Conservation (phyloP, 2,329 filamentous ascomycete genomes). For the Nemania serpens region DNA sequence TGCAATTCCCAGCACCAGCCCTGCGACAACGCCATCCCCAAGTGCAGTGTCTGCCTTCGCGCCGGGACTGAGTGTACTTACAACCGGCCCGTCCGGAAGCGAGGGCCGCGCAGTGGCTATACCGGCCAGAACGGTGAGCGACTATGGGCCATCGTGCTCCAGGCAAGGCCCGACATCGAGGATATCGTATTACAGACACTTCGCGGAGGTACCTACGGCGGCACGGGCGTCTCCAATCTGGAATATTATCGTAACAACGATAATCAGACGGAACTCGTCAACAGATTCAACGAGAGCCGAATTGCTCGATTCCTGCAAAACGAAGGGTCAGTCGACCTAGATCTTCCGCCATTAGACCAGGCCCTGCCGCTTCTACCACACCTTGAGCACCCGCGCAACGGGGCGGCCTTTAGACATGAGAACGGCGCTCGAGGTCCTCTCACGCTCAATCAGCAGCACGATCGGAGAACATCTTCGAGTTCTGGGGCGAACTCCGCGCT, state of each 20-base stretch:
- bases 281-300: conserved; percentile 41
- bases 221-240: conserved; percentile 39
- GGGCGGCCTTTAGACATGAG: conserved; percentile 24
- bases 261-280: conserved; percentile 42
- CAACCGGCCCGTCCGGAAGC: conserved; percentile 42
- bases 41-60: conserved; percentile 51
- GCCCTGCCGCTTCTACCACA: conserved; percentile 29
- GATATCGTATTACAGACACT: conserved; percentile 41
- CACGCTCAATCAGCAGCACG: conserved; percentile 24
- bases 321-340: conserved; percentile 38
- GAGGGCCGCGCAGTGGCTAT: conserved; percentile 43
- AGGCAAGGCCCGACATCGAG: conserved; percentile 40
- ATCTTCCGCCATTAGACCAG: conserved; percentile 35
- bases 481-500: conserved; percentile 29
- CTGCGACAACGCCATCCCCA: conserved; percentile 53
- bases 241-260: conserved; percentile 43
- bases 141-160: conserved; percentile 42
- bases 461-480: conserved; percentile 30
- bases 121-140: conserved; percentile 44
- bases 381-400: conserved; percentile 21
- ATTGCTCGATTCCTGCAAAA: conserved; percentile 41
- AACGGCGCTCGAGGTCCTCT: conserved; percentile 21
- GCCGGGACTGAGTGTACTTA: conserved; percentile 44
- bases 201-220: conserved; percentile 37
- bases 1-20: conserved; percentile 54